A percentile compares a stretch with the other conserved stretches of the same genome.
phyloP scores from a whole-genome alignment of 2,329 filamentous ascomycete species.

The Beauveria medogensis region DNA sequence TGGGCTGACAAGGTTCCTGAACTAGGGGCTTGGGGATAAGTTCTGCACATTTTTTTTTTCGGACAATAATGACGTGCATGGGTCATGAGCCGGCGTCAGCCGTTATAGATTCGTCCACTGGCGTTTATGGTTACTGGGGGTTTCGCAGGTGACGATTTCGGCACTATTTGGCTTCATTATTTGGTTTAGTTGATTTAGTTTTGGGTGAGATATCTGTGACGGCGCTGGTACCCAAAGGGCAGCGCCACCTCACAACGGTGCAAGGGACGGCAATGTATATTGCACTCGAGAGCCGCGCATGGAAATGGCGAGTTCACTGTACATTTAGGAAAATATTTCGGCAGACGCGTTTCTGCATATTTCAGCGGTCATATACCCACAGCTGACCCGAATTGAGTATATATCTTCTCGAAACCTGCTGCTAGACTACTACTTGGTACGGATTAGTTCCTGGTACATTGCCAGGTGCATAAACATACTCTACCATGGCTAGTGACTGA shows the following conservation, averaged over 20 bases:
- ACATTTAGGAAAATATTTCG: slow-evolving; percentile 7
- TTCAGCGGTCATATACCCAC: slow-evolving; percentile 10
- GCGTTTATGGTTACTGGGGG: slow-evolving; percentile 4
- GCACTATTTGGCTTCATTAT: neutral
- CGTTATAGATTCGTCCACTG: slow-evolving; percentile 2
- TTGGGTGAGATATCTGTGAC: neutral
- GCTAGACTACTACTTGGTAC: neutral
- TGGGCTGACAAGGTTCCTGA: neutral
- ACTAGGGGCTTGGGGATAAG: neutral
- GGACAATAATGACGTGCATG: neutral
- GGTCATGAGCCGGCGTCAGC: neutral
- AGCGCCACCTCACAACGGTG: neutral
- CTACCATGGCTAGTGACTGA: neutral
- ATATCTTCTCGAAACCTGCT: neutral
- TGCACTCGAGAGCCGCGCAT: neutral
- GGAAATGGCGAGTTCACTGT: neutral
- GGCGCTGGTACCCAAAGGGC: slow-evolving; percentile 12
- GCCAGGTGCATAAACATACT: neutral
- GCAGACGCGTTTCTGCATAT: neutral
- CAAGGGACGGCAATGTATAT: slow-evolving; percentile 1
- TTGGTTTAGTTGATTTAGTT: neutral
- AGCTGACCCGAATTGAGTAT: slow-evolving; percentile 3
- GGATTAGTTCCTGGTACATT: no score
- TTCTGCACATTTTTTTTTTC: neutral
- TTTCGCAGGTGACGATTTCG: neutral